Base-by-base conservation (phyloP, 192 early-diverging fungal genomes). In the Backusella australiensis region DNA sequence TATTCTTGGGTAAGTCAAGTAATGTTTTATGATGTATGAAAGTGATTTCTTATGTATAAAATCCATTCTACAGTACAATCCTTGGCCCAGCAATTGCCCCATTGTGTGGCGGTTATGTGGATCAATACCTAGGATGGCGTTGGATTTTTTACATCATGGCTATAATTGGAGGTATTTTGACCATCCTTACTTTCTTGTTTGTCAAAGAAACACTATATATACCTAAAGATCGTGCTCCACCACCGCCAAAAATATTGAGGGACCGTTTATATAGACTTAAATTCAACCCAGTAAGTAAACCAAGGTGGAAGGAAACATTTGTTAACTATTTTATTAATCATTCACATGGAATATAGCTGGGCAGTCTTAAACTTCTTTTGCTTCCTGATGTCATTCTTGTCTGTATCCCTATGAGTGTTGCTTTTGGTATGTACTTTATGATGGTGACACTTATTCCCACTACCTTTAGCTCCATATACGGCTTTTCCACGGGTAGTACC, bases 111-210 rank as follows among this genome's bases (percentile, higher is more conserved):
- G 85, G 85, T 6, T 86, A 75, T 52, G 59, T 82, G 3, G 73
- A 73, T 26, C 35, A 82, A 36, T 79, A 78, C 32, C 49, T 81
- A 12, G 76, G 73, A 14, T 86, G 79, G 75, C 82, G 80, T 1
- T 86, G 85, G 85, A 76, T 88, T 19, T 92, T 91, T 67, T 90
- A 89, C 83, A 78, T 88, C 12, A 82, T 85, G 52, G 59, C 84
- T 3, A 91, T 91, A 29, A 80, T 89, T 69, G 83, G 84, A 67
- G 90, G 87, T 1, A 38, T 83, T 7, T 78, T 90, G 71, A 59
- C 82, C 23, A 63, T 89, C 19, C 35, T 86, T 12, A 84, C 82
- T 6, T 74, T 84, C 7, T 84, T 90, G 69, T 83, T 87, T 35
- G 56, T 90, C 67, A 89, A 90, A 17, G 91, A 92, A 76, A 91